A percentile compares a stretch with the other conserved stretches of the same genome.
Evolutionary conservation across 2,329 filamentous ascomycete genomes (phyloP).

Genomic region (Aspergillus sp.): DNA sequence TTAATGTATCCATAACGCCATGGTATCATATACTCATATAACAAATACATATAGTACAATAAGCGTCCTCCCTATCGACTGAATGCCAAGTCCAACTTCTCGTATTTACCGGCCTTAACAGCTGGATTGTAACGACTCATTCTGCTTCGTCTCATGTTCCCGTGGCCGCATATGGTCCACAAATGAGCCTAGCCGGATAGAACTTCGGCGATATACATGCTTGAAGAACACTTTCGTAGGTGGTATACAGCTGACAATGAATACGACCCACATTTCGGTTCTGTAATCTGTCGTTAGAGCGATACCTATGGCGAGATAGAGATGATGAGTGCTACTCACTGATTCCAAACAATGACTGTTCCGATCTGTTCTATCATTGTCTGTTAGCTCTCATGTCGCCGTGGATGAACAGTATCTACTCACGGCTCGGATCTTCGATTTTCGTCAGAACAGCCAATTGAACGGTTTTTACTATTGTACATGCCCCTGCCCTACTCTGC

Average conservation of each 20-base stretch:
- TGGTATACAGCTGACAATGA: conserved; percentile 27
- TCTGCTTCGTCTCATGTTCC: not conserved
- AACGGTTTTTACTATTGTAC: conserved; percentile 21
- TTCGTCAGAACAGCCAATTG: conserved; percentile 12
- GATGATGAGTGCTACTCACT: conserved; percentile 8
- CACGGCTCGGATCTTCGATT: conserved; percentile 19
- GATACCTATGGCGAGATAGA: too few species aligned
- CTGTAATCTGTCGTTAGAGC: not conserved
- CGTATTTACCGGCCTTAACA: not conserved
- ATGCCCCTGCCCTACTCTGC: conserved; percentile 19
- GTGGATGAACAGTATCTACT: not conserved
- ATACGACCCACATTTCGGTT: conserved; percentile 29
- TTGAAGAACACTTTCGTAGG: conserved; percentile 14
- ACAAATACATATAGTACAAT: too few species aligned
- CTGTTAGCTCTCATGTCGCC: not conserved
- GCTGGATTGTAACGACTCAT: not conserved
- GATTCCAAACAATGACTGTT: conserved; percentile 20
- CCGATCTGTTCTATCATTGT: conserved; percentile 14
- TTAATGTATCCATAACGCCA: too few species aligned
- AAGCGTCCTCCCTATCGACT: too few species aligned
- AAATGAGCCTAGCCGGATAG: not conserved
- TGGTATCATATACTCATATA: too few species aligned
- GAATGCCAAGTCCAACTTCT: too few species aligned
- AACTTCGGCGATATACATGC: not conserved
- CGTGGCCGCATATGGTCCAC: not conserved